Evolutionary conservation across 139 green algal genomes (phyloP), one percentile per base, ranked within the genome.

Genomic region (Dunaliella primolecta): DNA sequence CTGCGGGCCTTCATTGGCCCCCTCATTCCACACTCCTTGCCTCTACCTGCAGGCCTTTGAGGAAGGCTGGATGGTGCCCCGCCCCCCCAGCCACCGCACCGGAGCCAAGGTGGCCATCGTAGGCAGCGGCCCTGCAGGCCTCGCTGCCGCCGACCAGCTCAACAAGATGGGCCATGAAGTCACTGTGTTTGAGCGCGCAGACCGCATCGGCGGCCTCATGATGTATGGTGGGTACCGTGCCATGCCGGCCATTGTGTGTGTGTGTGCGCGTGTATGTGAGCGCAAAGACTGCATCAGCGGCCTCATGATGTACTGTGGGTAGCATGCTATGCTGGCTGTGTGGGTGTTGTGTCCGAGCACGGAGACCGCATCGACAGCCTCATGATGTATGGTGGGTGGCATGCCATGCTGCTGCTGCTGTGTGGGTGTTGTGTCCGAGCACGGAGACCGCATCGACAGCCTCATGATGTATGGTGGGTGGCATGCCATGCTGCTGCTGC

Each of bases 71-170:
- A 98, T 99, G 90, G 86, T 94, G 72, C 96, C 96, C 0, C 86
- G 88, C 24, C 96, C 96, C 21, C 96, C 96, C 7, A 84, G 85
- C 81, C 81, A 92, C 77, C 94, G 97, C 86, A 98, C 95, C 36
- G 93, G 93, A 70, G 91, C 90, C 78, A 90, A 87, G 57, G 95
- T 99, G 38, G 94, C 97, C 1, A 87, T 99, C 36, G 93, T 99
- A 30, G 96, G 96, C 79, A 93, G 89, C 36, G 96, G 96, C 1
- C 96, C 96, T 33, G 95, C 96, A 0, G 96, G 96, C 84, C 87
- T 99, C 75, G 96, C 96, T 1, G 95, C 96, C 0, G 96, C 96
- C 1, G 96, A 99, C 88, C 95, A 99, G 94, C 93, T 99, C n/a
- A 99, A 99, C 92, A 98, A 98, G 90, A 93, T 93, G 86, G 95